Base-by-base conservation (phyloP, 306 rosid species). In the Rosa lucieae region DNA sequence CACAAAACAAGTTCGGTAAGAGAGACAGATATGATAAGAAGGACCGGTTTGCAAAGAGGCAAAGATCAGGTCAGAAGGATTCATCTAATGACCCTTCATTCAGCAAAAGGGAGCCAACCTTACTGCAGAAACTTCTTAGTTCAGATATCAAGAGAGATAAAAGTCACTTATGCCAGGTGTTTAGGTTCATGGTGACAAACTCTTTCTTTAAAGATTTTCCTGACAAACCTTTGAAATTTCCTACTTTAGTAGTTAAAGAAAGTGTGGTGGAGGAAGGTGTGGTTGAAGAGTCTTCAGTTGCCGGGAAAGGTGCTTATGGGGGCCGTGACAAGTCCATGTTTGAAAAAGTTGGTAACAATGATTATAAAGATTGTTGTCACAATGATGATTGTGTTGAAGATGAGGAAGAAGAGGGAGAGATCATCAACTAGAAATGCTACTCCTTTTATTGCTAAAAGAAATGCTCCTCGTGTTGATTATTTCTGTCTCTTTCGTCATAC, bases 401-500 rank as follows among this genome's bases (percentile, higher is more conserved):
- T 14, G 90, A 81, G 47, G 90, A 89, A 84, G 97, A 94, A 82
- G 98, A 90, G 84, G 97, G 95, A 13, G 95, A 92, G 78, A 91
- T 94, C 78, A 70, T 87, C 69, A 87, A 83, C 75, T 89, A 77
- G 81, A 65, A n/a, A 26, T 61, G 13, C 55, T 59, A 2, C 40
- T 61, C 17, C 6, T 21, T 26, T 14, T 29, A 1, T 32, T 5
- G 68, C 37, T 5, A 61, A 26, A 12, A 74, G 80, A 65, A 23
- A 14, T 74, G 3, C 42, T 58, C 1, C 15, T 21, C n/a, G 10
- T 13, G 55, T 44, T 69, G 35, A 46, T 44, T 13, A n/a, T 43
- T 40, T 68, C 3, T 4, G 46, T 67, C 39, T 44, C 52, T 68
- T 10, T 39, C 5, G 12, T 72, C 14, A 56, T 73, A 18, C 11